These are phyloP conservation scores for Dendrocalamus sinicus DNA, from an alignment of 176 grass and related monocot species.

Conservation along the genomic window DNA sequence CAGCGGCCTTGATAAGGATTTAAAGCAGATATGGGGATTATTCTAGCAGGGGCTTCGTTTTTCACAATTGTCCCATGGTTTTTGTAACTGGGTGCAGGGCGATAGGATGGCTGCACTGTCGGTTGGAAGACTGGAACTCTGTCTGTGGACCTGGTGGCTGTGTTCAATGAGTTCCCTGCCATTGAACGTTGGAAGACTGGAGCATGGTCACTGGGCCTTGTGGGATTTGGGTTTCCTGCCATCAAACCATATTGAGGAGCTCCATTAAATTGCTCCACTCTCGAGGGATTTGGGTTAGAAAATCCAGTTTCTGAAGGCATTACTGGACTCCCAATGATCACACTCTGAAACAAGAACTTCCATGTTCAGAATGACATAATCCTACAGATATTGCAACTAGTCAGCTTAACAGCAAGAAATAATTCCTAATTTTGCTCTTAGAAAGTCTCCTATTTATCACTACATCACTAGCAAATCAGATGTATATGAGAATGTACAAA, in stretches of 20 bases:
- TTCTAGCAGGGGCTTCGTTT: constrained; percentile 87
- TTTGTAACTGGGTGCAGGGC: constrained; percentile 78
- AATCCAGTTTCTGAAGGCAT: constrained; percentile 43
- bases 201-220: constrained; percentile 51
- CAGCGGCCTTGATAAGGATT: constrained; percentile 96
- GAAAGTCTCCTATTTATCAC: neutral
- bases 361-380: constrained; percentile 79
- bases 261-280: constrained; percentile 48
- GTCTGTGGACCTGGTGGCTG: constrained; percentile 36
- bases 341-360: constrained; percentile 61
- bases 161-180: constrained; percentile 48
- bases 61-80: constrained; percentile 80
- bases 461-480: neutral
- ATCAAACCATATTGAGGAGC: constrained; percentile 43
- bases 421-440: neutral
- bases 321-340: constrained; percentile 63
- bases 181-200: constrained; percentile 43
- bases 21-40: constrained; percentile 78
- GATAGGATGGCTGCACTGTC: constrained; percentile 73
- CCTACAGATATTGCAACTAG: constrained; percentile 57
- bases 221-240: constrained; percentile 36
- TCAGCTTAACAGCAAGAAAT: constrained; percentile 39
- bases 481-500: neutral
- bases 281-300: constrained; percentile 30
- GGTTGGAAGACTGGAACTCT: constrained; percentile 55